These are phyloP conservation scores for Colletotrichum agaves DNA, from an alignment of 2,329 filamentous ascomycete species.

Conservation along the genomic window DNA sequence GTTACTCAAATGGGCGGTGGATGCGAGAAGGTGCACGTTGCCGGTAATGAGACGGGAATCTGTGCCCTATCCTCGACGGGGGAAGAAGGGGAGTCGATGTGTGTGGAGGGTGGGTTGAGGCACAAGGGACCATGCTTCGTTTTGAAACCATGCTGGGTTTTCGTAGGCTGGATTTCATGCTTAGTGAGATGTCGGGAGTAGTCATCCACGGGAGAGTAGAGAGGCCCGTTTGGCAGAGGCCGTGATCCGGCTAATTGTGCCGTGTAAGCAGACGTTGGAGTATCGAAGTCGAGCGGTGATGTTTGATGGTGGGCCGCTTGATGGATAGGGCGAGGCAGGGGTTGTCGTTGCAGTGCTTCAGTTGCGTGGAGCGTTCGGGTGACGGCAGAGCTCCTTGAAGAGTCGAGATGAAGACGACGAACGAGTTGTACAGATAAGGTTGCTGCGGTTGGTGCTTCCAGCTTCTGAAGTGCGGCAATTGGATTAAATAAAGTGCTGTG, in stretches of 20 bases:
- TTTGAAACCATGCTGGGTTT: conserved; percentile 17
- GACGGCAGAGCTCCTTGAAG: neutral
- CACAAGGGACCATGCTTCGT: neutral
- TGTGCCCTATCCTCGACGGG: conserved; percentile 11
- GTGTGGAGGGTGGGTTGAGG: neutral
- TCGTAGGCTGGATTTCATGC: conserved; percentile 8
- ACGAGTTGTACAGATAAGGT: neutral
- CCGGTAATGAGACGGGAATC: conserved; percentile 8
- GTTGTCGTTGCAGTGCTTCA: conserved; percentile 10
- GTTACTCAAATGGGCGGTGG: conserved; percentile 12
- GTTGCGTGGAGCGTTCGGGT: conserved; percentile 12
- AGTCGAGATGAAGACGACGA: neutral
- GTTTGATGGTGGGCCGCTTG: conserved; percentile 6
- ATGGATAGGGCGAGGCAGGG: conserved; percentile 4
- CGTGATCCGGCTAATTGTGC: conserved; percentile 15
- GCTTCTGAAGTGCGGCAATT: conserved; percentile 3
- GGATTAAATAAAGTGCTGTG: neutral
- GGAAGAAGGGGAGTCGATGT: neutral
- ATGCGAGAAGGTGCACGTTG: conserved; percentile 8
- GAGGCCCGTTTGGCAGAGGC: neutral
- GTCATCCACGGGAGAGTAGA: neutral
- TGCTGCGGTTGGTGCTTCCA: neutral
- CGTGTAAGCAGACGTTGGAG: conserved; percentile 19
- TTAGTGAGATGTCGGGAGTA: neutral
- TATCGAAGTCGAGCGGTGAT: neutral